A percentile compares a stretch with the other conserved stretches of the same genome.
These are phyloP conservation scores for Stromatinia cepivora DNA, from an alignment of 2,329 filamentous ascomycete species.

Conservation along the genomic window DNA sequence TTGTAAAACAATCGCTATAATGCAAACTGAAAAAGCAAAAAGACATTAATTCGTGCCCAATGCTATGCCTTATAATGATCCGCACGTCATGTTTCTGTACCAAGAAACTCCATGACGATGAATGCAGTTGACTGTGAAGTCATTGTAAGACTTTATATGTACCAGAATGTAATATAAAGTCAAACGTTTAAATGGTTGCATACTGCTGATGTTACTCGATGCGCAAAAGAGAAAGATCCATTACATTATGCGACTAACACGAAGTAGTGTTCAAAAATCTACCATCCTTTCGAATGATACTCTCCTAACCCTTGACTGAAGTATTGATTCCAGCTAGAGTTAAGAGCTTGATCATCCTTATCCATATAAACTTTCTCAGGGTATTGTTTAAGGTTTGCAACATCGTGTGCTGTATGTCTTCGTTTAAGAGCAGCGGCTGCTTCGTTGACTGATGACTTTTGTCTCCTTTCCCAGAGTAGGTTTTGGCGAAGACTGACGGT, in stretches of 20 bases:
- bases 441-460: conserved; percentile 73
- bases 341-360: conserved; percentile 54
- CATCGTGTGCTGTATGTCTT: conserved; percentile 85
- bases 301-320: conserved; percentile 78
- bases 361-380: conserved; percentile 65
- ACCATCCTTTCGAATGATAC: conserved; percentile 87
- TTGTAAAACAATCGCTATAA: conserved; percentile 24
- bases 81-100: conserved; percentile 35
- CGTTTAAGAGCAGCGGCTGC: conserved; percentile 87
- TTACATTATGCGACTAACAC: conserved; percentile 36
- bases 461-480: conserved; percentile 91
- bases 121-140: conserved; percentile 40
- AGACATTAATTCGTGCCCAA: conserved; percentile 34
- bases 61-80: conserved; percentile 25
- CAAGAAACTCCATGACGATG: conserved; percentile 36
- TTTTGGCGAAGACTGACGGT: conserved; percentile 91
- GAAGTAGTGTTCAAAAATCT: conserved; percentile 36
- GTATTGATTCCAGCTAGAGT: conserved; percentile 82
- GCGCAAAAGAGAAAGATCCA: conserved; percentile 28
- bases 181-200: conserved; percentile 35
- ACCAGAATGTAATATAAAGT: conserved; percentile 30
- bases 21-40: conserved; percentile 34
- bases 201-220: conserved; percentile 25
- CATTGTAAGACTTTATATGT: conserved; percentile 34
- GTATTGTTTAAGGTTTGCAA: conserved; percentile 83